phyloP scores from a whole-genome alignment of 345 rosid species.

The Dipteronia sinensis region DNA sequence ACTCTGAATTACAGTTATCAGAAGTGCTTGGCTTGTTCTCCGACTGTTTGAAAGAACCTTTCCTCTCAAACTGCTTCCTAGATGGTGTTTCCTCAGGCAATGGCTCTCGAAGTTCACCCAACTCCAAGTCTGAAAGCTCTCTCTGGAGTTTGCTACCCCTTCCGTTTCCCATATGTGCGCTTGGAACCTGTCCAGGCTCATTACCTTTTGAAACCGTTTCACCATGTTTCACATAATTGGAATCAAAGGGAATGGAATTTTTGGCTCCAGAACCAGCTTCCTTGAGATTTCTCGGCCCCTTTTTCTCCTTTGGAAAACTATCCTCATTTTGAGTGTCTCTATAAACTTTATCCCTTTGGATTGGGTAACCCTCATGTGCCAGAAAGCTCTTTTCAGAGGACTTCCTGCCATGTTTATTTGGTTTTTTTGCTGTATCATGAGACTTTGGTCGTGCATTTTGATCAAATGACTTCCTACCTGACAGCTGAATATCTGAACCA shows the following conservation, averaged over 20 bases:
- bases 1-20: conserved; percentile 55
- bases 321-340: conserved; percentile 60
- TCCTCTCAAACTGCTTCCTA: conserved; percentile 63
- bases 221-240: conserved; percentile 43
- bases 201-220: conserved; percentile 55
- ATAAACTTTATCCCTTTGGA: conserved; percentile 47
- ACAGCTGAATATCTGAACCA: conserved; percentile 44
- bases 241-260: conserved; percentile 48
- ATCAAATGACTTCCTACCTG: conserved; percentile 43
- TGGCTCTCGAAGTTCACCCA: conserved; percentile 91
- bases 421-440: conserved; percentile 47
- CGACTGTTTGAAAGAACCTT: conserved; percentile 56
- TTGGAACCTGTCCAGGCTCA: conserved; percentile 52
- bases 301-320: conserved; percentile 45
- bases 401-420: conserved; percentile 46
- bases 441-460: conserved; percentile 39
- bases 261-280: conserved; percentile 61
- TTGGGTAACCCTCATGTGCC: conserved; percentile 43
- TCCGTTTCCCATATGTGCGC: conserved; percentile 45
- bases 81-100: conserved; percentile 49
- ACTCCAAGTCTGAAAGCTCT: conserved; percentile 83
- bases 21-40: conserved; percentile 57
- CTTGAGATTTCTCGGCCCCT: conserved; percentile 49
- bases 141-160: conserved; percentile 61
- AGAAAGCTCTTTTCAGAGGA: conserved; percentile 42